A percentile compares a stretch with the other conserved stretches of the same genome.
These are phyloP conservation scores for Entrophospora sp. DNA, from an alignment of 192 early-diverging fungal species.

Conservation along the genomic window DNA sequence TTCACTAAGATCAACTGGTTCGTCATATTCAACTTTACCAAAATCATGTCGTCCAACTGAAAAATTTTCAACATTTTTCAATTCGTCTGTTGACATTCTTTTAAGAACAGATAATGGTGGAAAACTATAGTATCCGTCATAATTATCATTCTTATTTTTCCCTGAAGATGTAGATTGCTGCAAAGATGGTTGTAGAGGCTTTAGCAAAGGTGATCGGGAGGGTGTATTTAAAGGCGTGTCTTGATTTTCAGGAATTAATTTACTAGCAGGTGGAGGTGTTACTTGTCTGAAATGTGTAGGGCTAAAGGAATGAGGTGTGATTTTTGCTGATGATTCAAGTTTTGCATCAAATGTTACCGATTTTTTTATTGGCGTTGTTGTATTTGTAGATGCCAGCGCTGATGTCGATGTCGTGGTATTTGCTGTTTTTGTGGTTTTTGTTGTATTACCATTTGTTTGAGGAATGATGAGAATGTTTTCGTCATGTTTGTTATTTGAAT, in stretches of 20 bases:
- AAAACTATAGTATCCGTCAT: conserved; percentile 64
- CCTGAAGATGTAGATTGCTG: not conserved
- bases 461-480: too few relatives aligned
- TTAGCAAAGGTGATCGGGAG: not conserved
- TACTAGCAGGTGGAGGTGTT: not conserved
- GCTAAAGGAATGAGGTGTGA: not conserved
- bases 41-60: conserved; percentile 55
- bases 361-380: not conserved
- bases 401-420: not conserved
- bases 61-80: conserved; percentile 67
- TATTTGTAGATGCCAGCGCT: not conserved
- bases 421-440: not conserved
- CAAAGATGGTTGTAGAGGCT: not conserved
- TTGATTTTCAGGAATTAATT: not conserved
- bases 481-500: not conserved
- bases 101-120: conserved; percentile 69
- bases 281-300: not conserved
- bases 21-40: conserved; percentile 69
- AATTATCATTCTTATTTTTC: conserved; percentile 15
- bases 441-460: not conserved
- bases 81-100: conserved; percentile 54
- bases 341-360: not conserved
- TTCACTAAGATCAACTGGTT: conserved; percentile 75
- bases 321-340: not conserved
- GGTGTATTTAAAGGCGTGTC: not conserved